Evolutionary conservation across 257 asterid species (phyloP).

Genomic region (Petrea volubilis): DNA sequence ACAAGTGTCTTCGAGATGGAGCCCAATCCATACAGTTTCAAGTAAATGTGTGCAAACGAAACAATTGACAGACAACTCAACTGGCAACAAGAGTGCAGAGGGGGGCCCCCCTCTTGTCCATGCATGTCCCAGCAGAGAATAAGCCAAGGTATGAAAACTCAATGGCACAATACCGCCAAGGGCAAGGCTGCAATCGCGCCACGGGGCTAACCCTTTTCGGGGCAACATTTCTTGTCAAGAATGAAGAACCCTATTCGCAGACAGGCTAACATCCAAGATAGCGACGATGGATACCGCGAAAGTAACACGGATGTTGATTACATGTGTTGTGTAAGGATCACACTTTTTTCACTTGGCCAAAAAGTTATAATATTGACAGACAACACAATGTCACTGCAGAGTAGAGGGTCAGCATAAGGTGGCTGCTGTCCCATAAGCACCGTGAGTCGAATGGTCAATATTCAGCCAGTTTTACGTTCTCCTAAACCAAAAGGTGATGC

Average conservation of each 20-base stretch:
- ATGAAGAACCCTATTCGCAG: slow-evolving; percentile 18
- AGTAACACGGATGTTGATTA: not conserved
- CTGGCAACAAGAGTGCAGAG: slow-evolving; percentile 19
- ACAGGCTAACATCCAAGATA: slow-evolving; percentile 22
- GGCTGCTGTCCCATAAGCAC: no score
- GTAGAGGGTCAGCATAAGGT: no score
- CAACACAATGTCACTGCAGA: no score
- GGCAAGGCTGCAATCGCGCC: slow-evolving; percentile 20
- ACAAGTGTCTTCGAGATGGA: slow-evolving; percentile 46
- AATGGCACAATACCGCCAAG: slow-evolving; percentile 23
- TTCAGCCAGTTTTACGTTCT: no score
- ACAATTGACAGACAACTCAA: slow-evolving; percentile 21
- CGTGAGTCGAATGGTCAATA: no score
- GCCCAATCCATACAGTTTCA: slow-evolving; percentile 41
- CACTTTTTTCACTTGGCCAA: no score
- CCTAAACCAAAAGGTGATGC: no score
- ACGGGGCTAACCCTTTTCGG: slow-evolving; percentile 25
- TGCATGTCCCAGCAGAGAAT: slow-evolving; percentile 42
- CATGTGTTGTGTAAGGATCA: no score
- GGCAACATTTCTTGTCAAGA: slow-evolving; percentile 21
- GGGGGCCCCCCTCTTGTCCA: slow-evolving; percentile 25
- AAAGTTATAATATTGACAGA: no score
- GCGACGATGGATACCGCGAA: slow-evolving; percentile 7
- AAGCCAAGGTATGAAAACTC: slow-evolving; percentile 37
- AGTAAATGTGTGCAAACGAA: slow-evolving; percentile 36